Evolutionary conservation across 257 asterid species (phyloP), one percentile per base, ranked within the genome.

Genomic region (Gentiana straminea): DNA sequence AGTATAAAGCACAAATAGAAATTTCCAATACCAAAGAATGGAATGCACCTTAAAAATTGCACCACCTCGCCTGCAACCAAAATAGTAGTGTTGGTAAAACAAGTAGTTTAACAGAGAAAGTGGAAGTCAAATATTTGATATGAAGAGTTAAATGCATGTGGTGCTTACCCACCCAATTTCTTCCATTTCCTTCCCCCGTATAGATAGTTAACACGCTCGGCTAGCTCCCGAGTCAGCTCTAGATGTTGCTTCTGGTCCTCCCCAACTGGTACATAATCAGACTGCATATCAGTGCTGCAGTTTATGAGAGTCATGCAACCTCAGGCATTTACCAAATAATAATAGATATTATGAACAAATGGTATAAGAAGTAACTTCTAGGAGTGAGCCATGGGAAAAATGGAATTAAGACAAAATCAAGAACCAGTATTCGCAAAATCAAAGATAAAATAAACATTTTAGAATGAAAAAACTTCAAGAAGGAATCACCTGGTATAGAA

Each of bases 161-260:
- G 48, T 35, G 39, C 86, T 80, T 80, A 92, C 99, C 99, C 99
- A 77, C 95, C 99, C 60, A 85, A 73, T 69, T 88, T 88, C 84
- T 92, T 92, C 97, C 95, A 92, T 74, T 85, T 88, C 77, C 84
- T 80, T 67, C 99, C 95, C 61, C 99, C 97, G 73, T 81, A 92
- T 59, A 83, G 68, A 79, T 80, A 64, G 72, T 92, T 88, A 65
- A 92, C 78, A 39, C 95, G 97, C 71, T 85, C 89, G 33, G 99
- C 99, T 71, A 92, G 62, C 66, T 92, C 94, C 59, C 99, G 73
- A 60, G 95, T 92, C 72, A 92, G 77, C 80, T 92, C 99, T 54
- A 88, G 79, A 73, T 92, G 97, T 64, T 88, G 97, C 73, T 88
- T 88, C 86, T 92, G 97, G 77, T 92, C 99, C 81, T 85, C 97